Base-by-base conservation (phyloP, 2,329 filamentous ascomycete species). In the Coniochaeta sp. region DNA sequence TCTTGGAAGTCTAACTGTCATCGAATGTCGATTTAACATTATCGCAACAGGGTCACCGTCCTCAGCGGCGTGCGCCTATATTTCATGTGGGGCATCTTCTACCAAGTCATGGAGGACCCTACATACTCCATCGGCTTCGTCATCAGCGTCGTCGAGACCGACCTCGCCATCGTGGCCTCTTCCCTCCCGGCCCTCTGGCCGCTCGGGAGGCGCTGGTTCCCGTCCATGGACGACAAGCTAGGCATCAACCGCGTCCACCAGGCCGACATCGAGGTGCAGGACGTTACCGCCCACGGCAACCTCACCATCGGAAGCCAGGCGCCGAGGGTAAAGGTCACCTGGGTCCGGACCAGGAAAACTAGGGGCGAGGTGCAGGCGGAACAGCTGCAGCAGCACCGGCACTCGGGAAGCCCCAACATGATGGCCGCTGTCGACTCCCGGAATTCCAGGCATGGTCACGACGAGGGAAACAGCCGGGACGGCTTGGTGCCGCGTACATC, bases 161-260 rank as follows among this genome's bases (percentile, higher is more conserved):
- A 70, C 49, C 57, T 71, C 0, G 67, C 67, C 46, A 66, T 72
- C 45, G 63, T 70, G n/a, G 65, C 65, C 4, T 65, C 64, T 8
- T 70, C 64, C 5, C 60, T 63, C 0, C 68, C 69, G 6, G 62
- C 67, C 12, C 60, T 71, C 6, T 64, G 65, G 49, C 64, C 67
- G 5, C 60, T 70, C 5, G 59, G 65, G 33, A 57, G 62, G 27
- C 55, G 61, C 32, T 66, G 65, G 60, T 65, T 67, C 56, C 68
- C 68, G 31, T 53, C 54, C n/a, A 51, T 66, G 46, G 70, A 70
- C 45, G 57, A 58, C 48, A 60, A 54, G 7, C 52, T 60, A 50
- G 54, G 58, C 20, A 54, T 58, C 50, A 52, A 60, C 50, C 53
- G 52, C 35, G 55, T 52, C 42, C 54, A 55, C 20, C 50, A 55